phyloP scores from a whole-genome alignment of 306 rosid genomes.

The Quercus aquifolioides region DNA sequence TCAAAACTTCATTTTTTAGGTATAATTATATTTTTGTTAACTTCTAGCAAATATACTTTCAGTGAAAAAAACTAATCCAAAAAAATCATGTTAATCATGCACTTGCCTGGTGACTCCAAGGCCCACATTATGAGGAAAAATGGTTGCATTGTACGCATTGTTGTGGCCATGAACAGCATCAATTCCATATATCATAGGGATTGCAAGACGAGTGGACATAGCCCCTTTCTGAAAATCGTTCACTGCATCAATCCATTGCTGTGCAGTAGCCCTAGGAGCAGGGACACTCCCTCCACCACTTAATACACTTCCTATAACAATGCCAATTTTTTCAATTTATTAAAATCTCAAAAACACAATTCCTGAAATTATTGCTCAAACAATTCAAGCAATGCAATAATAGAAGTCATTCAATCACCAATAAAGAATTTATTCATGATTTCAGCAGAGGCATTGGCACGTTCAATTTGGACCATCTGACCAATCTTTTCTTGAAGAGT shows the following conservation, averaged over 20 bases:
- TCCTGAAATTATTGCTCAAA: background rate
- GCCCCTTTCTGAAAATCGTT: background rate
- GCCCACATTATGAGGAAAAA: slow-evolving; percentile 20
- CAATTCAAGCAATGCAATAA: too few species aligned
- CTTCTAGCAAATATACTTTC: background rate
- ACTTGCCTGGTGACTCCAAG: slow-evolving; percentile 17
- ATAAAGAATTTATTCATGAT: slow-evolving; percentile 3
- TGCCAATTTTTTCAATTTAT: background rate
- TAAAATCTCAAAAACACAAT: background rate
- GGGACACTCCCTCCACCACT: slow-evolving; percentile 17
- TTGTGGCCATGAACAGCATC: slow-evolving; percentile 23
- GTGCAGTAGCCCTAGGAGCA: background rate
- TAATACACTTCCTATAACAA: slow-evolving; percentile 9
- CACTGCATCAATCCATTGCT: background rate
- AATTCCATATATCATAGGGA: slow-evolving; percentile 12
- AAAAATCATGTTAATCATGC: background rate
- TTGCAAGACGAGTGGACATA: slow-evolving; percentile 9
- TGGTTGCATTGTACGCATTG: slow-evolving; percentile 7
- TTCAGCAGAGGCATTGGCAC: background rate
- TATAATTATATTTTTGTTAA: background rate
- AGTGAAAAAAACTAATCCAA: background rate
- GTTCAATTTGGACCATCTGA: slow-evolving; percentile 23
- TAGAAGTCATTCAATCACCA: background rate
- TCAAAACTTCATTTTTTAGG: too few species aligned
- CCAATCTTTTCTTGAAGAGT: slow-evolving; percentile 24